Percentiles rank a stretch among this genome's conserved stretches.
Conservation (phyloP, 352 stramenopile genomes). For the Peronospora farinosa region DNA sequence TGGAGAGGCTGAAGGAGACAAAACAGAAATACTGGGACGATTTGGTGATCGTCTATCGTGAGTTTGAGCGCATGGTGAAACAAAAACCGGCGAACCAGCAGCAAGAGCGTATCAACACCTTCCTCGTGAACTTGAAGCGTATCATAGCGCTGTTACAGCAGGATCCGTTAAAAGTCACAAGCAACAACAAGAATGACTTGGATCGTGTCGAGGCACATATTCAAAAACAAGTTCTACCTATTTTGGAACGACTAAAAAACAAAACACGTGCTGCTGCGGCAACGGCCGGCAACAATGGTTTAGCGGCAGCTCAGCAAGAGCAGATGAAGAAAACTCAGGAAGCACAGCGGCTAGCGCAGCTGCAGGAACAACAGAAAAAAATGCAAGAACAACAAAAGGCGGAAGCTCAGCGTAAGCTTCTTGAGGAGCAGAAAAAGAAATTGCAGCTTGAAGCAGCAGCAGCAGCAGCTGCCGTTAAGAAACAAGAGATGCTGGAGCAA, state of each 20-base stretch:
- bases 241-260: slow-evolving; percentile 67
- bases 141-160: slow-evolving; percentile 78
- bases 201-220: slow-evolving; percentile 80
- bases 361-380: slow-evolving; percentile 70
- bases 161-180: slow-evolving; percentile 69
- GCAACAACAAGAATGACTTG: slow-evolving; percentile 70
- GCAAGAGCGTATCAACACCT: slow-evolving; percentile 76
- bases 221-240: slow-evolving; percentile 77
- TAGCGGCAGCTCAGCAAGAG: slow-evolving; percentile 36
- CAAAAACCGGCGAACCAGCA: slow-evolving; percentile 74
- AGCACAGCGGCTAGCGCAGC: slow-evolving; percentile 40
- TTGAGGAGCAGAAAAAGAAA: slow-evolving; percentile 72
- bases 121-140: slow-evolving; percentile 72
- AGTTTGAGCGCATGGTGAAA: slow-evolving; percentile 82
- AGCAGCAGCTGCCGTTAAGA: slow-evolving; percentile 49
- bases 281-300: slow-evolving; percentile 11
- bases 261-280: slow-evolving; percentile 40
- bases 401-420: slow-evolving; percentile 53
- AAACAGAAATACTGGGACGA: slow-evolving; percentile 82
- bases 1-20: slow-evolving; percentile 65
- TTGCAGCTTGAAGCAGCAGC: slow-evolving; percentile 52
- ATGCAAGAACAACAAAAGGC: slow-evolving; percentile 58
- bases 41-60: slow-evolving; percentile 74
- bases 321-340: slow-evolving; percentile 66
- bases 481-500: slow-evolving; percentile 53